Evolutionary conservation across 164 flowering plant species (phyloP).

Genomic region (Santalum album): DNA sequence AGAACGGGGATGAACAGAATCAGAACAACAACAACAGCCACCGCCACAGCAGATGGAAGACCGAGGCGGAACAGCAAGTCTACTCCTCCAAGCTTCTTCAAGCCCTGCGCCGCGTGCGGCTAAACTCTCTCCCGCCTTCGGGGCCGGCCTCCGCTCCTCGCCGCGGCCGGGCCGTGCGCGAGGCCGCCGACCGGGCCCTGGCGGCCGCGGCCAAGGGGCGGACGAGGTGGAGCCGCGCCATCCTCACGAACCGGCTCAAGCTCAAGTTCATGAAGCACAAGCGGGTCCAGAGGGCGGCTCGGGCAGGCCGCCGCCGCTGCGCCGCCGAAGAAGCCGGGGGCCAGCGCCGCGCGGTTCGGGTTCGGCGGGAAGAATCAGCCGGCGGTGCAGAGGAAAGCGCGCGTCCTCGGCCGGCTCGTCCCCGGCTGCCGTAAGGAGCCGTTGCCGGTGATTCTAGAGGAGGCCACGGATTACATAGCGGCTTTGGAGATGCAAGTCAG

Average conservation of each 20-base stretch:
- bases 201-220: conserved; percentile 64
- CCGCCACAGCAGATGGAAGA: too few relatives aligned
- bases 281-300: conserved; percentile 14
- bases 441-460: conserved; percentile 57
- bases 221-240: conserved; percentile 75
- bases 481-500: conserved; percentile 77
- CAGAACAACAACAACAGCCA: not conserved
- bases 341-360: conserved; percentile 22
- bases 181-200: conserved; percentile 56
- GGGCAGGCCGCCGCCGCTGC: not conserved
- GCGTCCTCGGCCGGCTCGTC: conserved; percentile 54
- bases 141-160: conserved; percentile 13
- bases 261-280: conserved; percentile 36
- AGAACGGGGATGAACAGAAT: conserved; percentile 5
- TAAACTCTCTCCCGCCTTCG: too few relatives aligned
- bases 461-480: conserved; percentile 59
- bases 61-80: conserved; percentile 32
- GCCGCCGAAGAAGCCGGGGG: conserved; percentile 28
- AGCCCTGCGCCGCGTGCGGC: conserved; percentile 51
- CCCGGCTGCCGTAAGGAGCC: conserved; percentile 71
- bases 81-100: conserved; percentile 61
- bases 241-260: conserved; percentile 42
- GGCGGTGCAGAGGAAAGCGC: conserved; percentile 38
- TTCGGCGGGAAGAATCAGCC: conserved; percentile 35
- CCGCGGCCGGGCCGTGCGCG: conserved; percentile 44